Evolutionary conservation across 1,284 basidiomycete species (phyloP), one percentile per base, ranked within the genome.

Genomic region (Ceratobasidium sp.): DNA sequence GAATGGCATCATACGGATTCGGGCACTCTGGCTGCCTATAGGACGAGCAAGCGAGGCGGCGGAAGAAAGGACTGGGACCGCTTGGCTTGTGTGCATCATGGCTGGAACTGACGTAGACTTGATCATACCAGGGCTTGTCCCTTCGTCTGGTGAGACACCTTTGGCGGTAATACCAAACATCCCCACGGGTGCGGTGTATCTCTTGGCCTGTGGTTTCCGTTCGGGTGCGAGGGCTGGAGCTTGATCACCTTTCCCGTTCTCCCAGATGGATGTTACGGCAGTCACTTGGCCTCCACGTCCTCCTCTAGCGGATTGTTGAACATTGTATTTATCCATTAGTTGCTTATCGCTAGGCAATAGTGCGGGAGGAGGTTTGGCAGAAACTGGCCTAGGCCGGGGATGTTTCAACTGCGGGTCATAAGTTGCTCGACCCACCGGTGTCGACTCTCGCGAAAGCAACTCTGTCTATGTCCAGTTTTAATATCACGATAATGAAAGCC

Each of bases 261-360:
- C 50, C 89, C 90, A 93, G 25, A 93, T 78, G 3, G 87, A 82
- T 0, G 88, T 85, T 1, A 90, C 88, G 4, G 88, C 82, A 1
- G 89, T 81, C 14, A 93, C 91, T 59, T 84, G 83, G 9, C 90
- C 91, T 0, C 90, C 90, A 58, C 82, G 79, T 1, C 91, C 91
- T 1, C 91, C 90, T 25, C 90, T 83, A 9, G 89, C 90, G 44
- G 88, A 90, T 4, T 87, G 84, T 4, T 87, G 84, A 21, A 89
- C 77, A 73, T 91, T 86, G 75, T 91, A 91, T 11, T 72, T 86
- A 87, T 25, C 80, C 80, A 67, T 84, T 84, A 0, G 82, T 77
- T 72, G 84, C 82, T 19, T 69, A 73, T 8, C 75, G 71, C 1
- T 76, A 77, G 16, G 78, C 76, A 1, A 79, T 6, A 79, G 73